These are phyloP conservation scores for Salvia miltiorrhiza DNA, from an alignment of 257 asterid genomes.

Conservation along the genomic window DNA sequence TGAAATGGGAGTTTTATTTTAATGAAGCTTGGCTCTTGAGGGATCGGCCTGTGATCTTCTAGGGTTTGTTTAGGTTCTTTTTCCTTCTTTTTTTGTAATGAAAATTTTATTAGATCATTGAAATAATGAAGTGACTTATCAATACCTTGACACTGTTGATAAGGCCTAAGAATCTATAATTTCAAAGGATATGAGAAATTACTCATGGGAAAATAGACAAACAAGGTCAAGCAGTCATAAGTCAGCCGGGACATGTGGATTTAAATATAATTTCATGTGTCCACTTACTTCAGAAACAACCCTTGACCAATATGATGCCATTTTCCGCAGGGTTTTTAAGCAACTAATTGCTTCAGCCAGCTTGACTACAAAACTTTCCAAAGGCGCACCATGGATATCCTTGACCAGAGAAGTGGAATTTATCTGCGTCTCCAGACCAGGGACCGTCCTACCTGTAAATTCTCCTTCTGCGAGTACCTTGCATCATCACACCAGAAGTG, in stretches of 20 bases:
- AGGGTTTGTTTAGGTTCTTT: too few relatives aligned
- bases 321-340: constrained; percentile 79
- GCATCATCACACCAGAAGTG: constrained; percentile 59
- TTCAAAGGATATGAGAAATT: constrained; percentile 5
- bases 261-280: constrained; percentile 14
- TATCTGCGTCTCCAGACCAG: constrained; percentile 44
- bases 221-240: background rate
- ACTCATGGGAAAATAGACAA: background rate
- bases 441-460: constrained; percentile 45
- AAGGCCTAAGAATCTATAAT: constrained; percentile 10
- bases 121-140: constrained; percentile 6
- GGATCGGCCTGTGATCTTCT: too few relatives aligned
- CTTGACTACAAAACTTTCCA: constrained; percentile 80
- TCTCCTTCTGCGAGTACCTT: constrained; percentile 94
- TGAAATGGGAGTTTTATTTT: too few relatives aligned
- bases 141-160: background rate
- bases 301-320: constrained; percentile 86
- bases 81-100: too few relatives aligned
- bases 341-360: constrained; percentile 90
- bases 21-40: too few relatives aligned
- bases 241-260: constrained; percentile 6
- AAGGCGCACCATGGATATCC: constrained; percentile 95
- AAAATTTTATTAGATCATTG: too few relatives aligned
- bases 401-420: constrained; percentile 58
- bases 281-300: constrained; percentile 84